Evolutionary conservation across 2,329 filamentous ascomycete species (phyloP).

Genomic region (Amylocarpus encephaloides): DNA sequence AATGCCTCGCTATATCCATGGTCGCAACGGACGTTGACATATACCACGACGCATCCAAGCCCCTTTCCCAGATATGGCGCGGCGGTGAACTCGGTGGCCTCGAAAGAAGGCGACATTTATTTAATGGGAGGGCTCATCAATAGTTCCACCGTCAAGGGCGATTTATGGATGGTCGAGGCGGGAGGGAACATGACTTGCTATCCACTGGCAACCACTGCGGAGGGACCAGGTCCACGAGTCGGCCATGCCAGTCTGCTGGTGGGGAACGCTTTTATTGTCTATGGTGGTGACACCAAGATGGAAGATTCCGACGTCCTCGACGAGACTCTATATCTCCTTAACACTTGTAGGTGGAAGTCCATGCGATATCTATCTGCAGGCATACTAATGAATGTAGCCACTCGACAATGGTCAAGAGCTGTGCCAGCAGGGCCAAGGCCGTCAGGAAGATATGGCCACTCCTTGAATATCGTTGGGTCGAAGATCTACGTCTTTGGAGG

Average conservation of each 20-base stretch:
- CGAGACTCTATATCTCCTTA: conserved; percentile 91
- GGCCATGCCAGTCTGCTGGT: conserved; percentile 91
- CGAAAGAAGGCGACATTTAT: conserved; percentile 95
- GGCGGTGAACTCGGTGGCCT: conserved; percentile 85
- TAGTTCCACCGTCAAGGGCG: conserved; percentile 90
- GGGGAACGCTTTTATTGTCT: conserved; percentile 98
- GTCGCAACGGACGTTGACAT: conserved; percentile 85
- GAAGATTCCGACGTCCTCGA: conserved; percentile 87
- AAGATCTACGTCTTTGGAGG: conserved; percentile 98
- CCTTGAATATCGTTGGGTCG: conserved; percentile 90
- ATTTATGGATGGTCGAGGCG: conserved; percentile 96
- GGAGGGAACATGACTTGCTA: conserved; percentile 84
- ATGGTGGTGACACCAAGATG: conserved; percentile 96
- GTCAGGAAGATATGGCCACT: conserved; percentile 89
- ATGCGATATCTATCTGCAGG: neutral
- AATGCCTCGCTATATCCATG: conserved; percentile 89
- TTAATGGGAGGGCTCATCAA: conserved; percentile 96
- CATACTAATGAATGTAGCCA: conserved; percentile 52
- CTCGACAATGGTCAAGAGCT: conserved; percentile 94
- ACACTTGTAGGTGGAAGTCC: conserved; percentile 72
- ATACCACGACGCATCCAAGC: conserved; percentile 72
- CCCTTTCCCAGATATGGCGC: conserved; percentile 97
- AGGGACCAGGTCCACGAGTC: conserved; percentile 90
- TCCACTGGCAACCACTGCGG: conserved; percentile 82
- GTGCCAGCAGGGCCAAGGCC: conserved; percentile 81